A percentile compares a stretch with the other conserved stretches of the same genome.
These are phyloP conservation scores for Lentinula boryana DNA, from an alignment of 768 basidiomycete genomes.

Conservation along the genomic window DNA sequence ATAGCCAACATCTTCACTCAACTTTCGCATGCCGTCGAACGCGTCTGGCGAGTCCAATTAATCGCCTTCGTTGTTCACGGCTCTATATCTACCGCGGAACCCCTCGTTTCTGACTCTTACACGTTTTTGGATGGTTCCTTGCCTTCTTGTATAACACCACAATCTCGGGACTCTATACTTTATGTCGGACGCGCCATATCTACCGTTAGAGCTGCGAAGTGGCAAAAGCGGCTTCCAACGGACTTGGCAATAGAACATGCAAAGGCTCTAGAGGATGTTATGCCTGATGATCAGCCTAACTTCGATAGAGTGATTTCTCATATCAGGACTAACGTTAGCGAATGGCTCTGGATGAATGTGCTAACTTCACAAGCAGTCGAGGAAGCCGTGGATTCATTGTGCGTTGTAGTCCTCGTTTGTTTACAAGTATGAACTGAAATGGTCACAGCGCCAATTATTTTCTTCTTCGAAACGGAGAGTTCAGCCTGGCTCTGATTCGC, in stretches of 20 bases:
- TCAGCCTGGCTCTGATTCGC: slow-evolving; percentile 74
- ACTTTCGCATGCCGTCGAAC: slow-evolving; percentile 71
- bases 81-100: slow-evolving; percentile 60
- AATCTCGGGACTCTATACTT: slow-evolving; percentile 73
- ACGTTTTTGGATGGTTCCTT: slow-evolving; percentile 58
- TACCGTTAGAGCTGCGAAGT: slow-evolving; percentile 73
- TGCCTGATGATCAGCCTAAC: slow-evolving; percentile 69
- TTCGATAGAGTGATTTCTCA: slow-evolving; percentile 72
- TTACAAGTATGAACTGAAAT: slow-evolving; percentile 10
- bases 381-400: slow-evolving; percentile 83
- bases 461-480: slow-evolving; percentile 84
- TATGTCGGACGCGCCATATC: slow-evolving; percentile 87
- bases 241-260: slow-evolving; percentile 62
- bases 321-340: slow-evolving; percentile 77
- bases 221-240: slow-evolving; percentile 73
- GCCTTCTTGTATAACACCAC: slow-evolving; percentile 68
- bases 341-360: slow-evolving; percentile 93
- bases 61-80: slow-evolving; percentile 75
- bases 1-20: slow-evolving; percentile 66
- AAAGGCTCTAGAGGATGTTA: slow-evolving; percentile 53
- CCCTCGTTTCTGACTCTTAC: slow-evolving; percentile 59
- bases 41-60: slow-evolving; percentile 82
- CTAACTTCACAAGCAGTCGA: slow-evolving; percentile 79
- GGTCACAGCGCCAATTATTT: slow-evolving; percentile 77
- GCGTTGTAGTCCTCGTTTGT: slow-evolving; percentile 21